Conservation (phyloP, 495 filamentous ascomycete species). For the Pyrenula aspistea region DNA sequence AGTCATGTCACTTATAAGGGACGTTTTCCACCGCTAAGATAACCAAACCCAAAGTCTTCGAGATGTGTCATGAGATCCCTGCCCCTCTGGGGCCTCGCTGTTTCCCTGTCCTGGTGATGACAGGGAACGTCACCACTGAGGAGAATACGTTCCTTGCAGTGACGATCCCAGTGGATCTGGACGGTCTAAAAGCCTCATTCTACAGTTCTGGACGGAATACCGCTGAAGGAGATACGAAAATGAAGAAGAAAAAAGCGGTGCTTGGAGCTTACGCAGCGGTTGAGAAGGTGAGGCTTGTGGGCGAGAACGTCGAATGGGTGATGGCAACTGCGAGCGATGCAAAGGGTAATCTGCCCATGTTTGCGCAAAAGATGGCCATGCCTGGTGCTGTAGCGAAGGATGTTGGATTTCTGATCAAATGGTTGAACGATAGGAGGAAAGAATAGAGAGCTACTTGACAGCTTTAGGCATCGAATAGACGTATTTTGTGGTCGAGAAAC, state of each 20-base stretch:
- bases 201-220: slow-evolving; percentile 15
- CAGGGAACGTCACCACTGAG: neutral
- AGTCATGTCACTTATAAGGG: neutral
- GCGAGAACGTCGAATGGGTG: slow-evolving; percentile 42
- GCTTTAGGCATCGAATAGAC: too few relatives aligned
- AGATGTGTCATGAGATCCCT: slow-evolving; percentile 17
- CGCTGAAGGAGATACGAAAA: slow-evolving; percentile 4
- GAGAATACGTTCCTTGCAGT: slow-evolving; percentile 12
- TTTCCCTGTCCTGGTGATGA: slow-evolving; percentile 16
- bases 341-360: slow-evolving; percentile 45
- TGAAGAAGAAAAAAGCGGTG: slow-evolving; percentile 12
- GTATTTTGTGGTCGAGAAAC: too few relatives aligned
- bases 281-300: slow-evolving; percentile 12
- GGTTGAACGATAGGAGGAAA: slow-evolving; percentile 20
- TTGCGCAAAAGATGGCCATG: slow-evolving; percentile 47
- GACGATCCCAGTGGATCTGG: slow-evolving; percentile 15
- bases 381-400: slow-evolving; percentile 53
- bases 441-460: neutral
- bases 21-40: neutral
- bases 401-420: slow-evolving; percentile 46
- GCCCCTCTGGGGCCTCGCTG: slow-evolving; percentile 10
- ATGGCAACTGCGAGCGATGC: slow-evolving; percentile 56
- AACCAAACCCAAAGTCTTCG: slow-evolving; percentile 5
- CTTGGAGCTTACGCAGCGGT: slow-evolving; percentile 7
- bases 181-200: slow-evolving; percentile 7